Percentiles rank a stretch among this genome's conserved stretches.
Conservation (phyloP, 2,329 filamentous ascomycete genomes). For the Cryphonectria naterciae region DNA sequence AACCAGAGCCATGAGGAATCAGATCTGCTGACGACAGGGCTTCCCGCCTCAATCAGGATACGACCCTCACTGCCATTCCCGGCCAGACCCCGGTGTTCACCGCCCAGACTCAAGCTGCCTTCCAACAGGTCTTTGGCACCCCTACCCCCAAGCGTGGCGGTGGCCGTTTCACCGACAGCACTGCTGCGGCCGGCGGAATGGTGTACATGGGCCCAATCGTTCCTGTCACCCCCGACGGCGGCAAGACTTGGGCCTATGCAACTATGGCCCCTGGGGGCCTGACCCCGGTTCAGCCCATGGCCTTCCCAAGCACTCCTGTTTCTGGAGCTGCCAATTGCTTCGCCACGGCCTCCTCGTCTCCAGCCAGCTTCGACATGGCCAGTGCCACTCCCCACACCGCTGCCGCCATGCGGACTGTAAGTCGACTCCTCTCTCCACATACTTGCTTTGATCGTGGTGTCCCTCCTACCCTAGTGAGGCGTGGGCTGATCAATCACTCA, state of each 20-base stretch:
- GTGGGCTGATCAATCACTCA: not conserved
- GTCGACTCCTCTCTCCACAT: not conserved
- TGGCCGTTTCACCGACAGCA: not conserved
- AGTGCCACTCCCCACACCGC: not conserved
- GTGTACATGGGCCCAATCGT: not conserved
- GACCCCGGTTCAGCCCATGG: not conserved
- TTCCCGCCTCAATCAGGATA: not conserved
- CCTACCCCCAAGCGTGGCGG: constrained; percentile 3
- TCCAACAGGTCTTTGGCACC: not conserved
- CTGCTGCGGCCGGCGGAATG: not conserved
- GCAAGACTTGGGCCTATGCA: not conserved
- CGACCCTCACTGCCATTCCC: not conserved
- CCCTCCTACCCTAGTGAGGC: not conserved
- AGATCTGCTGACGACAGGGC: not conserved
- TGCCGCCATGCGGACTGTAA: not conserved
- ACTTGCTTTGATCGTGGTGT: not conserved
- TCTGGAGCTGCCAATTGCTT: not conserved
- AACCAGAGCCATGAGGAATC: not conserved
- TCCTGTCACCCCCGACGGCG: constrained; percentile 1
- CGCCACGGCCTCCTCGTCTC: constrained; percentile 6
- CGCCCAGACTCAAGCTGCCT: not conserved
- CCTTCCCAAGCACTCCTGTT: not conserved
- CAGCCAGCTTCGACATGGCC: constrained; percentile 3
- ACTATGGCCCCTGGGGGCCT: not conserved
- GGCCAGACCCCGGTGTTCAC: not conserved